Evolutionary conservation across 1,139 yeast genomes (phyloP).

Genomic region (Diutina scorzettiae): DNA sequence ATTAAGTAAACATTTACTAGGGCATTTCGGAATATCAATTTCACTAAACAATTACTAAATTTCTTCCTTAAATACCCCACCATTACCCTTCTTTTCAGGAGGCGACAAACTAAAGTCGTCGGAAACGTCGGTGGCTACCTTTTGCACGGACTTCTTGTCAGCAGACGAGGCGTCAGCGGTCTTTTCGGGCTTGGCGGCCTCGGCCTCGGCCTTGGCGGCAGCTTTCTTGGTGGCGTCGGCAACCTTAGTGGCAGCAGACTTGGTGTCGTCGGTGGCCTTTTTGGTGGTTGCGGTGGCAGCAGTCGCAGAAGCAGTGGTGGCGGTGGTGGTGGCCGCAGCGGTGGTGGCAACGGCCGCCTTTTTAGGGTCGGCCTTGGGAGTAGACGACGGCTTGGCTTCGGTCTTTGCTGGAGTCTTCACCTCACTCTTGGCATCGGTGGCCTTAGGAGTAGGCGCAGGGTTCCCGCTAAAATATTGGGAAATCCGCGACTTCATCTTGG

Average conservation of each 20-base stretch:
- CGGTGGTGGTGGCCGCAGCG: background rate
- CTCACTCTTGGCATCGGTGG: constrained; percentile 10
- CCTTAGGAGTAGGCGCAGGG: constrained; percentile 7
- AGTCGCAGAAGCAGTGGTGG: constrained; percentile 8
- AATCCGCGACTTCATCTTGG: too few relatives aligned
- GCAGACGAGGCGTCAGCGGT: background rate
- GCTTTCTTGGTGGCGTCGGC: background rate
- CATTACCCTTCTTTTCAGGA: background rate
- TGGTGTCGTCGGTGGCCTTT: background rate
- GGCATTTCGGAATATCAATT: too few relatives aligned
- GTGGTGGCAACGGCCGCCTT: background rate
- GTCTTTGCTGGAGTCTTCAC: constrained; percentile 6
- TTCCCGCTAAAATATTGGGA: background rate
- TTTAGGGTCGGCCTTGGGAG: background rate
- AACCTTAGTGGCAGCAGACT: background rate
- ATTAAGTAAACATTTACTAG: too few relatives aligned
- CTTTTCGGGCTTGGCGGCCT: background rate
- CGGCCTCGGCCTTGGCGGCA: background rate
- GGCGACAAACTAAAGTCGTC: background rate
- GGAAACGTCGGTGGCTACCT: background rate
- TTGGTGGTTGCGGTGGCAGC: background rate
- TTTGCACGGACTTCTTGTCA: background rate
- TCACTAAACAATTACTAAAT: background rate
- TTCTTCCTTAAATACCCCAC: constrained; percentile 4
- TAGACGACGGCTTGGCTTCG: background rate